Base-by-base conservation (phyloP, 2,329 filamentous ascomycete genomes). In the Fusarium nygamai region DNA sequence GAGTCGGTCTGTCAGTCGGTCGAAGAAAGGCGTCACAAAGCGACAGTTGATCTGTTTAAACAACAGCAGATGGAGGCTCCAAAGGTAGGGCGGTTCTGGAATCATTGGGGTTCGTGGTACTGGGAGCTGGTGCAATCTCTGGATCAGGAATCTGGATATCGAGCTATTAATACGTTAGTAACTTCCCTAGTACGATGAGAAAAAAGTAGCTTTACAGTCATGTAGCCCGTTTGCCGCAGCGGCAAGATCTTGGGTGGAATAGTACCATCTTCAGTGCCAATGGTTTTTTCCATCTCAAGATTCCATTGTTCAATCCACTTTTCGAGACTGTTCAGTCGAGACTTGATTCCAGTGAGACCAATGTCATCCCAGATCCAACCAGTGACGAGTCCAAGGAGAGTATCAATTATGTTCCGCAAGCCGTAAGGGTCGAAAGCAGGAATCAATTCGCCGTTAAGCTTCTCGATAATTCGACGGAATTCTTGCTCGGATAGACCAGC, bases 281-380 rank as follows among this genome's bases (percentile, higher is more conserved):
- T 78, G 8, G 85, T 84, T 80, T 88, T 88, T 78, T 90, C 90
- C 87, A 91, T 90, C 71, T 94, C 90, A 14, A 82, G 80, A 81
- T 99, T 99, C 95, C 96, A 98, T 67, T 91, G 88, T 73, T 97
- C 93, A 61, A 99, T 89, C 91, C 94, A 98, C 43, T 82, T 83
- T 83, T 99, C 96, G 24, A 98, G 84, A 16, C 85, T 87, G 63
- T 87, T 88, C 51, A 98, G 82, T 63, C 92, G 88, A 29, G 87
- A 85, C 85, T 98, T 98, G 67, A 93, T 89, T 14, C 88, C 91
- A 8, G 93, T 93, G 41, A 94, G 84, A 4, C 96, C 95, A 29
- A 96, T 78, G 80, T 98, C 96, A 67, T 99, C 96, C 94, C 95
- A 98, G 39, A 98, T 79, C 94, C 95, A 99, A 29, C 96, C 94